These are phyloP conservation scores for Xylaria sp. DNA, from an alignment of 2,329 filamentous ascomycete species.

Conservation along the genomic window DNA sequence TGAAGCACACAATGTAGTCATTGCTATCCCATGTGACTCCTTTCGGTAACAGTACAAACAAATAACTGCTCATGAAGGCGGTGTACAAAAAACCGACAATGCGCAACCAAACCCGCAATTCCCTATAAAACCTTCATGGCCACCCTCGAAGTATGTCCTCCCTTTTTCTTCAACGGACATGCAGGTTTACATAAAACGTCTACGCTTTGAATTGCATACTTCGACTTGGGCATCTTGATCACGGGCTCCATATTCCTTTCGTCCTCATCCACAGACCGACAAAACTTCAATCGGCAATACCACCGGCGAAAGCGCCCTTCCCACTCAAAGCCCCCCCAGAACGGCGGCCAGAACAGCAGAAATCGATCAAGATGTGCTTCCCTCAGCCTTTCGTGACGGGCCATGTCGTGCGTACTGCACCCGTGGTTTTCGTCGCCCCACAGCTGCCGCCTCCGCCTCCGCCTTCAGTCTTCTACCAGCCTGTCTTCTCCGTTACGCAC, in stretches of 20 bases:
- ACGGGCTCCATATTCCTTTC: not conserved
- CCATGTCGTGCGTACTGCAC: not conserved
- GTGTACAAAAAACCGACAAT: no score
- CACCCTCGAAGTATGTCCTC: not conserved
- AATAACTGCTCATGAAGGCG: no score
- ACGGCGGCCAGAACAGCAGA: not conserved
- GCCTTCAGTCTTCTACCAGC: conserved; percentile 5
- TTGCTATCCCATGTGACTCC: no score
- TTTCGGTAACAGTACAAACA: no score
- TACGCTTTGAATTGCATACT: not conserved
- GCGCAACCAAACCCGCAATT: no score
- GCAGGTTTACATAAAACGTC: not conserved
- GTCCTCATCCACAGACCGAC: not conserved
- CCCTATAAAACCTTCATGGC: not conserved
- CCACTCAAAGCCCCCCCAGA: no score
- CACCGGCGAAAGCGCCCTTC: not conserved
- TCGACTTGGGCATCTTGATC: not conserved
- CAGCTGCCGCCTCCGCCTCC: conserved; percentile 9
- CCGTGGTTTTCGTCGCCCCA: conserved; percentile 13
- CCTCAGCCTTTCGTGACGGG: not conserved
- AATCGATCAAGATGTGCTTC: conserved; percentile 8
- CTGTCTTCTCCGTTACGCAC: not conserved
- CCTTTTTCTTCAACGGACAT: not conserved
- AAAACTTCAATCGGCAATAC: not conserved
- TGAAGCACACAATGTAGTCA: no score